Evolutionary conservation across 352 stramenopile genomes (phyloP).

Genomic region (Phytophthora kernoviae): DNA sequence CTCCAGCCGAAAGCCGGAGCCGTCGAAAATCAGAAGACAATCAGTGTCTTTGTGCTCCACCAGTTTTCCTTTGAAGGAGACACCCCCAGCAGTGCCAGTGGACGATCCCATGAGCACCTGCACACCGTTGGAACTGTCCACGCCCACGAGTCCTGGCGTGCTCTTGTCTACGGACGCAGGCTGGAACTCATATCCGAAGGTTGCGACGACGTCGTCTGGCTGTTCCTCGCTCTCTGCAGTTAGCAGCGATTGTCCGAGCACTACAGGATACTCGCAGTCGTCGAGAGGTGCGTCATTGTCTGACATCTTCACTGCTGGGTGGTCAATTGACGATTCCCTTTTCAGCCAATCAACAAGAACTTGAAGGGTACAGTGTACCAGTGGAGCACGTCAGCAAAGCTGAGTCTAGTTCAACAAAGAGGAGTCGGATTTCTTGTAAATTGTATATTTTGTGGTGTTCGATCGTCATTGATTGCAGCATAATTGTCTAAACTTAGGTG

Average conservation of each 20-base stretch:
- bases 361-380: conserved; percentile 38
- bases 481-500: no score
- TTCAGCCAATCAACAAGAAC: conserved; percentile 16
- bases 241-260: conserved; percentile 59
- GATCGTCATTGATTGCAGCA: no score
- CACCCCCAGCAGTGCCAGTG: conserved; percentile 53
- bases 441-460: background rate
- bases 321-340: conserved; percentile 18
- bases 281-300: conserved; percentile 36
- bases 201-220: conserved; percentile 41
- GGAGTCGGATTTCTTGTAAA: conserved; percentile 3
- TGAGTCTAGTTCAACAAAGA: conserved; percentile 38
- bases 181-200: conserved; percentile 88
- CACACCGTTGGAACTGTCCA: conserved; percentile 62
- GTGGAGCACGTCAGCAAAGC: conserved; percentile 26
- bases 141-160: conserved; percentile 64
- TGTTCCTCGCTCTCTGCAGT: conserved; percentile 7
- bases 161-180: conserved; percentile 77
- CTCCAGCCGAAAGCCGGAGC: conserved; percentile 67
- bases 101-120: conserved; percentile 71
- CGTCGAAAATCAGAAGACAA: conserved; percentile 84
- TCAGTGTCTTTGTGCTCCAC: conserved; percentile 83
- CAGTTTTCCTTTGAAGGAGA: conserved; percentile 82
- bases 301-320: conserved; percentile 8
- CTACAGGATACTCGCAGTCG: conserved; percentile 59